Evolutionary conservation across 169 alveolate species (phyloP), one percentile per base, ranked within the genome.

Genomic region (Theileria orientalis): DNA sequence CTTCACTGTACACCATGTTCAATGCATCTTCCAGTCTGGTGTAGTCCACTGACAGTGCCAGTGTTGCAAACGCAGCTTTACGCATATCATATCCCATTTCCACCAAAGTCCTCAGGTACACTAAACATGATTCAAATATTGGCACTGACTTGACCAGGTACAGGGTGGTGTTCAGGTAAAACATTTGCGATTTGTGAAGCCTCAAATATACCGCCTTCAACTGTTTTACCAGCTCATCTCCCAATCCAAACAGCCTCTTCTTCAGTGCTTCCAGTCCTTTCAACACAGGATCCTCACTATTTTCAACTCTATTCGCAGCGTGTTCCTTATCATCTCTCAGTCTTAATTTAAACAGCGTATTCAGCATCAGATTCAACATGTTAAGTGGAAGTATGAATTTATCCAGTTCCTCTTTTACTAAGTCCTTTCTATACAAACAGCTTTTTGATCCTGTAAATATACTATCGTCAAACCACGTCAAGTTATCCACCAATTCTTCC

Each of bases 111-210:
- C 19, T 49, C 29, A 49, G 60, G 25, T 59, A 59, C 44, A 19
- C 32, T 40, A 59, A 59, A 27, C 57, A 6, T 59, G 69, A 33
- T 59, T 9, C 37, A 6, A 59, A 35, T 27, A 13, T 59, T 11
- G 69, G 69, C 16, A 40, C 16, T 59, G 69, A 59, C 49, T 59
- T 59, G 44, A 59, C 69, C 25, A 49, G 3, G n/a, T 49, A 49
- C 3, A 49, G 30, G 0, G 60, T 21, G 27, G 3, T 21, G 7
- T 13, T 49, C 1, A 49, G 60, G 25, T 49, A 49, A 49, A 49
- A 49, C 29, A 33, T 21, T 32, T 49, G 19, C 1, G n/a, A 21
- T 59, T 19, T 41, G 25, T 14, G 7, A 3, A 59, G n/a, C 9
- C 69, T 41, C 19, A 59, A 59, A 37, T 37, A 59, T 13, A 59